phyloP scores from a whole-genome alignment of 2,329 filamentous ascomycete genomes.

The Fusarium fracticaudum region DNA sequence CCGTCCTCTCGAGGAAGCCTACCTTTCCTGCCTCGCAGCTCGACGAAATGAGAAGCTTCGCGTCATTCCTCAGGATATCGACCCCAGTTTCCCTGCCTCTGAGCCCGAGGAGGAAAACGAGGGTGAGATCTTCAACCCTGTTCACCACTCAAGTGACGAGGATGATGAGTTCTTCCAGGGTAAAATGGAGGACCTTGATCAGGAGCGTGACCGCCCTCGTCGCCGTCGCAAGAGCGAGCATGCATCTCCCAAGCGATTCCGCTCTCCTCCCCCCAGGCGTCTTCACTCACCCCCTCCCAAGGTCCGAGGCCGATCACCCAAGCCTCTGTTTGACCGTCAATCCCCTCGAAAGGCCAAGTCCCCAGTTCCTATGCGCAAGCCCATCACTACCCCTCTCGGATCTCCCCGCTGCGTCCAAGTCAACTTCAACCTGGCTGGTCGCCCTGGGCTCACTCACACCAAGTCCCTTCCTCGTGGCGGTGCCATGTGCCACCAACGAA shows the following conservation, averaged over 20 bases:
- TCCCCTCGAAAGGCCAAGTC: constrained; percentile 78
- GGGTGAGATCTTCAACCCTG: constrained; percentile 69
- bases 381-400: constrained; percentile 48
- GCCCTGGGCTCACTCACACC: constrained; percentile 77
- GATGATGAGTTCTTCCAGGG: constrained; percentile 75
- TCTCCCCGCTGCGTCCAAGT: constrained; percentile 54
- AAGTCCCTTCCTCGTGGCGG: constrained; percentile 87
- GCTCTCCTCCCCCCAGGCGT: constrained; percentile 54
- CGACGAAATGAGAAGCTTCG: constrained; percentile 84
- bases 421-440: constrained; percentile 54
- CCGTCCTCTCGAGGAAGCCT: constrained; percentile 91
- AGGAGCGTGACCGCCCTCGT: constrained; percentile 63
- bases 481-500: constrained; percentile 70
- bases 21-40: constrained; percentile 84
- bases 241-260: constrained; percentile 56
- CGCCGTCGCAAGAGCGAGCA: constrained; percentile 61
- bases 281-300: constrained; percentile 54
- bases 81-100: constrained; percentile 95
- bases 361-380: constrained; percentile 74
- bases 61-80: constrained; percentile 92
- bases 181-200: constrained; percentile 72
- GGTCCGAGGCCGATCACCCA: constrained; percentile 59
- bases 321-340: constrained; percentile 68
- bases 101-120: constrained; percentile 89
- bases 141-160: constrained; percentile 72